Conservation (phyloP, 2,329 filamentous ascomycete genomes). For the Onygena corvina region DNA sequence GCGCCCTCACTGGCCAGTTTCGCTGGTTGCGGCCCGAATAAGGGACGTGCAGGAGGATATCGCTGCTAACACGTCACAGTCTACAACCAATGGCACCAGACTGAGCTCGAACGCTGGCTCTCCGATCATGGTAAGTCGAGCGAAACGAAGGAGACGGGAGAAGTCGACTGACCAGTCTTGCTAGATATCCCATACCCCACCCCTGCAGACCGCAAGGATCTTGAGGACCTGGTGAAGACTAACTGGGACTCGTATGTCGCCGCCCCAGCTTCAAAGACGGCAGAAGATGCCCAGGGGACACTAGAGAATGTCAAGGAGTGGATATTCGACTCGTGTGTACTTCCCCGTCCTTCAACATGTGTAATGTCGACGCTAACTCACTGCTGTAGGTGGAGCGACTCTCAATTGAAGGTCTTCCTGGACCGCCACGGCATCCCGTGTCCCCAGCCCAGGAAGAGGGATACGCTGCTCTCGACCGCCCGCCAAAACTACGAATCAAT, state of each 20-base stretch:
- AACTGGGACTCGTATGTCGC: slow-evolving; percentile 75
- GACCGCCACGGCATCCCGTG: slow-evolving; percentile 79
- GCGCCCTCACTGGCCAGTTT: not conserved
- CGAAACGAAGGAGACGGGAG: not conserved
- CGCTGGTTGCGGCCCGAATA: not conserved
- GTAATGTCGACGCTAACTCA: slow-evolving; percentile 26
- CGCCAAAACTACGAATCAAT: slow-evolving; percentile 69
- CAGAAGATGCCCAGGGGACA: slow-evolving; percentile 61
- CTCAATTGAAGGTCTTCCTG: slow-evolving; percentile 82
- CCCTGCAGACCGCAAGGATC: slow-evolving; percentile 80
- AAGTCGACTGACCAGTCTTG: not conserved
- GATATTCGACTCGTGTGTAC: slow-evolving; percentile 67
- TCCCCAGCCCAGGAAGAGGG: slow-evolving; percentile 75
- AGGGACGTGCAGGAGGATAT: not conserved
- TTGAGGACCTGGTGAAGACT: slow-evolving; percentile 77
- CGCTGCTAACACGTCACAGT: slow-evolving; percentile 39
- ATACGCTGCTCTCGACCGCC: slow-evolving; percentile 63
- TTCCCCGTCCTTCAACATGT: not conserved
- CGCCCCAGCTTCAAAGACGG: slow-evolving; percentile 62
- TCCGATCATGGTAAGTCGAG: slow-evolving; percentile 55
- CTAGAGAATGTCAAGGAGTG: slow-evolving; percentile 68
- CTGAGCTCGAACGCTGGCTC: slow-evolving; percentile 93
- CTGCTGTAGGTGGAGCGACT: slow-evolving; percentile 66
- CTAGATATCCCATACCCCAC: slow-evolving; percentile 72
- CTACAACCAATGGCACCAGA: slow-evolving; percentile 99